phyloP scores from a whole-genome alignment of 768 basidiomycete genomes.

The Roridomyces roridus region DNA sequence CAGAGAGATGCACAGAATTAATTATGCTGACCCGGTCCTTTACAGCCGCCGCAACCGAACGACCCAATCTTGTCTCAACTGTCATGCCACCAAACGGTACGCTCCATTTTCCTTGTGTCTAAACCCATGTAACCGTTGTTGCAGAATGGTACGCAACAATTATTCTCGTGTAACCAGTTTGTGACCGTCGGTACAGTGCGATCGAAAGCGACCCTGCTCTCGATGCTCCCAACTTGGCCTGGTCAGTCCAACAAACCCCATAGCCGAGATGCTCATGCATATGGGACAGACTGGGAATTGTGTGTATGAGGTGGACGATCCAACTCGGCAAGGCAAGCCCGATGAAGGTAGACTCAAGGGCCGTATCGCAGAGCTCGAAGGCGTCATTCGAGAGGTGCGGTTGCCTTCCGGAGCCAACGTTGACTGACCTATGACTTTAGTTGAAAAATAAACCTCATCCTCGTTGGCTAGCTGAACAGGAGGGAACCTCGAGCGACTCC shows the following conservation, averaged over 20 bases:
- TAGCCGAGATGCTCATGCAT: background rate
- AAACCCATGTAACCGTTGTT: background rate
- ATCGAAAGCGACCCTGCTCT: slow-evolving; percentile 51
- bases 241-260: background rate
- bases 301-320: slow-evolving; percentile 67
- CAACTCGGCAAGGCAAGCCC: slow-evolving; percentile 42
- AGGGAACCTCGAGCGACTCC: slow-evolving; percentile 41
- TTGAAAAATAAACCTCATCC: slow-evolving; percentile 61
- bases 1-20: background rate
- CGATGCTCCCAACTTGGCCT: slow-evolving; percentile 23
- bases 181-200: slow-evolving; percentile 39
- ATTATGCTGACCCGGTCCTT: background rate
- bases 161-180: slow-evolving; percentile 28
- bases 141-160: slow-evolving; percentile 54
- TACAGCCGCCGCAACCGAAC: slow-evolving; percentile 52
- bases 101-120: slow-evolving; percentile 1
- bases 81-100: slow-evolving; percentile 61
- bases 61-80: slow-evolving; percentile 59
- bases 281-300: slow-evolving; percentile 58
- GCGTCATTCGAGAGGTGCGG: slow-evolving; percentile 59
- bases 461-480: slow-evolving; percentile 53
- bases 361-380: slow-evolving; percentile 65
- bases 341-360: slow-evolving; percentile 59
- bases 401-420: background rate
- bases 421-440: slow-evolving; percentile 29